Conservation (phyloP, 192 early-diverging fungal species). For the Gorgonomyces haynaldii region DNA sequence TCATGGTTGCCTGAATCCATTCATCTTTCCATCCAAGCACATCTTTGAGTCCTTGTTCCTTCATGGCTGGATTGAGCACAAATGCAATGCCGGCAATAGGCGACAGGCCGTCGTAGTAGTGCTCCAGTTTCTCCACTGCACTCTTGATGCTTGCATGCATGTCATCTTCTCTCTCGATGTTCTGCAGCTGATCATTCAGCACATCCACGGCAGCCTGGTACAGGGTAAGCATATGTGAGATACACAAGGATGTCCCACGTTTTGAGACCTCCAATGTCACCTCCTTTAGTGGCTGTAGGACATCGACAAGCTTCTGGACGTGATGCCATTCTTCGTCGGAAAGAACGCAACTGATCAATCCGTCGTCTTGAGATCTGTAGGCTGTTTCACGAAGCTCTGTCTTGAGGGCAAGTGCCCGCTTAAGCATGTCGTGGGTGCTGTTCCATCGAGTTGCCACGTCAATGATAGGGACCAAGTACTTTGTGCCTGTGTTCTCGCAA, state of each 20-base stretch:
- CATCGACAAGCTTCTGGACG: background rate
- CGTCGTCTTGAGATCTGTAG: background rate
- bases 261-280: background rate
- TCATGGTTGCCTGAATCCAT: background rate
- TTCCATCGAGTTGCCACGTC: background rate
- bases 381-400: background rate
- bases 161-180: background rate
- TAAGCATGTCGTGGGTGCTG: background rate
- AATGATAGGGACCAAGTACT: slow-evolving; percentile 3
- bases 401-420: background rate
- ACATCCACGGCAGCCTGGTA: no score
- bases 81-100: slow-evolving; percentile 5
- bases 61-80: background rate
- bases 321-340: background rate
- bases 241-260: background rate
- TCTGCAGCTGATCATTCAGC: no score
- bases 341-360: background rate
- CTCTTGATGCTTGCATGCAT: background rate
- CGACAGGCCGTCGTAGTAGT: slow-evolving; percentile 2
- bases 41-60: background rate
- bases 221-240: no score
- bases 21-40: background rate
- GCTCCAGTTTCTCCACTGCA: background rate
- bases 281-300: slow-evolving; percentile 2
- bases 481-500: background rate